Conservation (phyloP, 495 filamentous ascomycete species). For the Ascobolus immersus region DNA sequence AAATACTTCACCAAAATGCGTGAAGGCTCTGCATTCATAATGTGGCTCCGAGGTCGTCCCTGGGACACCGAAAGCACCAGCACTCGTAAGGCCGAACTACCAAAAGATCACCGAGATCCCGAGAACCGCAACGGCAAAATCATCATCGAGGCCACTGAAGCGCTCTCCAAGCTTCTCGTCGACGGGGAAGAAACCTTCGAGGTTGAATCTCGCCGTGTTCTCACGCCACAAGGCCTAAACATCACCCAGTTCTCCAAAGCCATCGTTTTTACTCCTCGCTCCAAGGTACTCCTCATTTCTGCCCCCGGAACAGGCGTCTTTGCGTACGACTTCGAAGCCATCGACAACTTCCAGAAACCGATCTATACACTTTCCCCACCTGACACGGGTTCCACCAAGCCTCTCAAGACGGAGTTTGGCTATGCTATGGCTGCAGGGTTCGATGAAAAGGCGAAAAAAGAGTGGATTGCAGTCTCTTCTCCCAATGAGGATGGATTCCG, state of each 20-base stretch:
- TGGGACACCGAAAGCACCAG: too few species aligned
- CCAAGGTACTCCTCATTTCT: conserved; percentile 5
- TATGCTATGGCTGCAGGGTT: conserved; percentile 1
- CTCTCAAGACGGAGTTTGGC: conserved; percentile 4
- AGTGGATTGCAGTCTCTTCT: conserved; percentile 7
- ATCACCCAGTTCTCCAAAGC: conserved; percentile 7
- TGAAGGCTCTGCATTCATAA: too few species aligned
- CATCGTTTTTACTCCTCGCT: background rate
- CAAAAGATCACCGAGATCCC: too few species aligned
- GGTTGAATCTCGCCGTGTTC: too few species aligned
- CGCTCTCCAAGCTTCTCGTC: too few species aligned
- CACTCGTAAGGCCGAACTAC: too few species aligned
- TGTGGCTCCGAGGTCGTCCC: too few species aligned
- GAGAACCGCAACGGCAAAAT: too few species aligned
- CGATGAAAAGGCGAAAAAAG: background rate
- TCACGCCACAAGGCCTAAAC: conserved; percentile 1
- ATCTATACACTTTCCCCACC: conserved; percentile 3
- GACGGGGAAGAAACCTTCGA: background rate
- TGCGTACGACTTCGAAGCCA: conserved; percentile 5
- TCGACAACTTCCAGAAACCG: too few species aligned
- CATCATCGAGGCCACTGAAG: too few species aligned
- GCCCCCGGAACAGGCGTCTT: conserved; percentile 10
- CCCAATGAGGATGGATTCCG: conserved; percentile 9
- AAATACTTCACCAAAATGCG: too few species aligned
- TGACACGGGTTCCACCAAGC: background rate